Base-by-base conservation (phyloP, 768 basidiomycete species). In the Phaffia australis region DNA sequence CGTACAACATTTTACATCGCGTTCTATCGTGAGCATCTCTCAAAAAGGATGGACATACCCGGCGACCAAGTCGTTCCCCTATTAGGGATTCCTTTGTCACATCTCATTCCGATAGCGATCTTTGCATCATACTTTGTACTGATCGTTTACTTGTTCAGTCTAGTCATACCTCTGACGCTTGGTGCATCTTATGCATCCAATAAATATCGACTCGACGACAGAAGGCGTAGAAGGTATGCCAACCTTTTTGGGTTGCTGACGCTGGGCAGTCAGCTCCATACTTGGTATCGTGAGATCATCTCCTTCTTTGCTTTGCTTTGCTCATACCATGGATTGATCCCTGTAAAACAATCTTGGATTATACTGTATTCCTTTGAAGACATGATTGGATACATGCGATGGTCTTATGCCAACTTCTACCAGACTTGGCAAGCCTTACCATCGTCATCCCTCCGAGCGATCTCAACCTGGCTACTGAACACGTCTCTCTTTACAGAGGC, bases 401-500 rank as follows among this genome's bases (percentile, higher is more conserved):
- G 83, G 83, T 84, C 83, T 70, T 84, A 82, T 68, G 32, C 63
- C 16, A 74, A 81, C 64, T 81, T 81, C 71, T 80, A 81, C 63
- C 58, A 59, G 14, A 63, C 52, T 25, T 67, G 69, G 50, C 30
- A 46, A 7, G 52, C 46, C 16, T 30, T 66, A 4, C 65, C 70
- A 23, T 58, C n/a, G 4, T 16, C 55, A 2, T 56, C 73, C 6
- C 27, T 77, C 9, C 60, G 71, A 14, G 77, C 81, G n/a, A 58
- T 85, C 25, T 77, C 81, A 4, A 72, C 74, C 11, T 86, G 85
- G 85, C 79, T 86, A 1, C 60, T 75, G 21, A 64, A 81, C 25
- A 85, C 84, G 0, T 76, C 77, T 0, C 77, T 86, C 0, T 86
- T 87, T 69, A 81, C 84, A 72, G 80, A 86, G 74, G 84, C 84